Evolutionary conservation across 129 eudicot species (phyloP).

Genomic region (Calendula officinalis): DNA sequence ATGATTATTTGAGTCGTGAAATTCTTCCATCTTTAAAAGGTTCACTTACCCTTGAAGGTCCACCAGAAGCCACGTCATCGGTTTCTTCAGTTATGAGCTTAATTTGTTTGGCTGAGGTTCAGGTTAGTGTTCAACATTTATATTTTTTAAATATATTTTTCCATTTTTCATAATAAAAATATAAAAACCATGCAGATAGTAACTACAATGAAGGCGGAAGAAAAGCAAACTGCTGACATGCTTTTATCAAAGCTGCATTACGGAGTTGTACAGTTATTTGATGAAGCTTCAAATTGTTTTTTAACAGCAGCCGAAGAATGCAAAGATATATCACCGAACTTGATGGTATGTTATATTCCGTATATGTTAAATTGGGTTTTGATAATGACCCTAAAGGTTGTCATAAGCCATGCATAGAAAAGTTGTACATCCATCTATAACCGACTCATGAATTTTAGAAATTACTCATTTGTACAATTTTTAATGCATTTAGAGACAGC

Average conservation of each 20-base stretch:
- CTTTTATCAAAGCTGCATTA: slow-evolving; percentile 63
- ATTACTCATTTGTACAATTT: too few relatives aligned
- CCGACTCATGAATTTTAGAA: too few relatives aligned
- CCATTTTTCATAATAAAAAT: neutral
- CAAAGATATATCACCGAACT: slow-evolving; percentile 58
- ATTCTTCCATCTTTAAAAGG: slow-evolving; percentile 45
- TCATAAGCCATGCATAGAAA: too few relatives aligned
- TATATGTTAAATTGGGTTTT: too few relatives aligned
- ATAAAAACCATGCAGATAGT: slow-evolving; percentile 40
- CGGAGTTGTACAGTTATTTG: slow-evolving; percentile 57
- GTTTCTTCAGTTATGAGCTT: slow-evolving; percentile 58
- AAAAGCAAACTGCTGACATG: slow-evolving; percentile 42
- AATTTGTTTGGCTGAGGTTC: slow-evolving; percentile 85
- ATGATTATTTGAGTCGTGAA: slow-evolving; percentile 47
- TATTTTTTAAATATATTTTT: slow-evolving; percentile 2
- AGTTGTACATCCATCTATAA: too few relatives aligned
- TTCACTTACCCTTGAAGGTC: slow-evolving; percentile 44
- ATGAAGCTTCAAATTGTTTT: slow-evolving; percentile 43
- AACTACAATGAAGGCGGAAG: slow-evolving; percentile 66
- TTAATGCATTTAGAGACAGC: too few relatives aligned
- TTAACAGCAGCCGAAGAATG: slow-evolving; percentile 38
- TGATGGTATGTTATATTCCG: slow-evolving; percentile 42
- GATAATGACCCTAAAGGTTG: too few relatives aligned
- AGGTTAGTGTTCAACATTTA: slow-evolving; percentile 39
- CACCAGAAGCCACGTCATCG: slow-evolving; percentile 51